Base-by-base conservation (phyloP, 306 rosid genomes). In the Prunus dulcis region DNA sequence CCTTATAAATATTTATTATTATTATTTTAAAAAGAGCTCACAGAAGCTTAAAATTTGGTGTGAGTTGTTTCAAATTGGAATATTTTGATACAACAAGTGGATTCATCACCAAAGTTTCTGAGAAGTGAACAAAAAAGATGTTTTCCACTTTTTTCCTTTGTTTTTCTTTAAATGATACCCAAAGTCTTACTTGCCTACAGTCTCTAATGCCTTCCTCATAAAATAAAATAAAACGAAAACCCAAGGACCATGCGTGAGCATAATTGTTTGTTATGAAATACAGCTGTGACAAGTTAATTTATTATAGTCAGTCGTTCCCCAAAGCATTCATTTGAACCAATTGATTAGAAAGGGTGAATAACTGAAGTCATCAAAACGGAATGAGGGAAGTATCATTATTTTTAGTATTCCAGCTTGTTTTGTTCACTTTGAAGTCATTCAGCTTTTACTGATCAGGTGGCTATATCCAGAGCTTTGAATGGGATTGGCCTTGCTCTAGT, bases 401-500 rank as follows among this genome's bases (percentile, higher is more conserved):
- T 51, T 74, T 76, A 61, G 61, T 71, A 64, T 73, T 68, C 69
- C 65, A 73, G 80, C 80, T 27, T 82, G 86, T 81, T 84, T 82
- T 73, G 74, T 76, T 75, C 78, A 64, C 75, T 81, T 73, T 79
- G 81, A 83, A 84, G 89, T 82, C 78, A 72, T 78, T 70, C 72
- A 51, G 50, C 60, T 43, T 72, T 65, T 84, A 79, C 78, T 64
- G 79, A 79, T 66, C 86, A 95, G 97, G 97, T 90, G 75, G 99
- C 99, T 17, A 46, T 89, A 57, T 95, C 97, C 0, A 91, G 99
- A 83, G 99, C 86, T 71, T 79, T 95, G 79, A 95, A 95, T 83
- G 99, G 97, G 57, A 76, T 95, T 76, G 99, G 99, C 78, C 97
- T 95, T 67, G 99, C 96, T 78, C 83, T 95, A 78, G 97, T 92